A percentile compares a stretch with the other conserved stretches of the same genome.
phyloP scores from a whole-genome alignment of 208 protist genomes.

The Trypanosoma melophagium region DNA sequence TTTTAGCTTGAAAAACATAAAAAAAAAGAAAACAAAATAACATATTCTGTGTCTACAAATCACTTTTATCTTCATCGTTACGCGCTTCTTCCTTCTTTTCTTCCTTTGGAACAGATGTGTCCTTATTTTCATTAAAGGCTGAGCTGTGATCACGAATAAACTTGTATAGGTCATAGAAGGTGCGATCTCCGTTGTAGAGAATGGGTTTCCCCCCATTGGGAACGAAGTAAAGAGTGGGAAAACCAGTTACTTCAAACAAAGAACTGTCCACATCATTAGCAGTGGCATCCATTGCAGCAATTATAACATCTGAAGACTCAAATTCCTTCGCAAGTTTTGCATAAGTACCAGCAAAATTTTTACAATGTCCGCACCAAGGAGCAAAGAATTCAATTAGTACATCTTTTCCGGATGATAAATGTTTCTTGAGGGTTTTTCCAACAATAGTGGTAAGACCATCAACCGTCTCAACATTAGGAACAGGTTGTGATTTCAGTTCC shows the following conservation, averaged over 20 bases:
- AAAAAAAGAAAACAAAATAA: slow-evolving; percentile 22
- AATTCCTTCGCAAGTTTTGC: slow-evolving; percentile 51
- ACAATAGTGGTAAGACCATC: slow-evolving; percentile 85
- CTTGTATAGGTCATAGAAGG: slow-evolving; percentile 75
- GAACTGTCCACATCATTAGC: slow-evolving; percentile 39
- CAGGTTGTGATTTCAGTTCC: slow-evolving; percentile 50
- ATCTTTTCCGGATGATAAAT: slow-evolving; percentile 45
- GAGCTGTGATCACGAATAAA: slow-evolving; percentile 43
- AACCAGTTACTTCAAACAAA: slow-evolving; percentile 46
- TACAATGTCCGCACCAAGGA: slow-evolving; percentile 89
- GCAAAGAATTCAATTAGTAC: slow-evolving; percentile 91
- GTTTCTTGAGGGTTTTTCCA: slow-evolving; percentile 51
- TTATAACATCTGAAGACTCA: slow-evolving; percentile 39
- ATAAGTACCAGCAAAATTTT: slow-evolving; percentile 50
- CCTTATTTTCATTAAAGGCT: slow-evolving; percentile 18
- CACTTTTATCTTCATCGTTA: slow-evolving; percentile 18
- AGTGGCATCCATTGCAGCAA: slow-evolving; percentile 74
- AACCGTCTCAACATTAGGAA: slow-evolving; percentile 68
- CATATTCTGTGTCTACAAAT: slow-evolving; percentile 20
- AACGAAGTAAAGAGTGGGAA: slow-evolving; percentile 72
- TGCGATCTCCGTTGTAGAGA: slow-evolving; percentile 37
- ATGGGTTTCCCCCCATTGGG: slow-evolving; percentile 30
- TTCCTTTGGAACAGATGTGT: slow-evolving; percentile 19
- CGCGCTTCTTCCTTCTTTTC: slow-evolving; percentile 7
- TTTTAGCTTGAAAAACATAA: slow-evolving; percentile 6